These are phyloP conservation scores for Diplodia corticola DNA, from an alignment of 2,329 filamentous ascomycete species.

Conservation along the genomic window DNA sequence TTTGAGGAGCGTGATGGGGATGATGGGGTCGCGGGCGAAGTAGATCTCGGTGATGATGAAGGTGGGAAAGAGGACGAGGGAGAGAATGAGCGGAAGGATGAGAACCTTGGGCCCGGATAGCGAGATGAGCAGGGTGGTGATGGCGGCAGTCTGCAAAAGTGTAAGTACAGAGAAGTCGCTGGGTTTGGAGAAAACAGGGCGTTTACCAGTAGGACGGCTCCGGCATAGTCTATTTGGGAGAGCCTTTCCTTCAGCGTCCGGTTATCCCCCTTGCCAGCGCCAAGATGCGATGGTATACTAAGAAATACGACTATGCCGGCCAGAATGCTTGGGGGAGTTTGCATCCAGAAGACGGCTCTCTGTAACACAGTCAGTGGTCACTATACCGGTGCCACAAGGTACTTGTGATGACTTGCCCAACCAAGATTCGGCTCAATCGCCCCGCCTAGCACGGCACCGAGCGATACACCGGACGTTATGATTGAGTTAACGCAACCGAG, in stretches of 20 bases:
- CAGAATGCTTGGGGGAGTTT: constrained; percentile 64
- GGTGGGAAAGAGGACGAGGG: constrained; percentile 56
- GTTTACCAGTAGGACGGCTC: constrained; percentile 60
- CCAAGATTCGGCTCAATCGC: constrained; percentile 63
- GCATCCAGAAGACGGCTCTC: constrained; percentile 72
- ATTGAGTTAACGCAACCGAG: constrained; percentile 73
- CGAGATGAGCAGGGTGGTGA: constrained; percentile 71
- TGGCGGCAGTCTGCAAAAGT: constrained; percentile 57
- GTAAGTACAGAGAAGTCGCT: background rate
- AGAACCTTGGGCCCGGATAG: constrained; percentile 66
- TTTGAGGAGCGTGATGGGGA: constrained; percentile 69
- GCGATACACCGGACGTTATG: constrained; percentile 69
- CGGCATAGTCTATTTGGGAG: constrained; percentile 70
- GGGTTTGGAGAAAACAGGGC: background rate
- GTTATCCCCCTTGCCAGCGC: constrained; percentile 40
- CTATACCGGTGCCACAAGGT: no score
- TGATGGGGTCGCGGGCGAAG: constrained; percentile 68
- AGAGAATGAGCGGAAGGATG: constrained; percentile 60
- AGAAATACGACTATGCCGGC: constrained; percentile 64
- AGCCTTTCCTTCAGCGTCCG: constrained; percentile 55
- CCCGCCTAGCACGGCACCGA: constrained; percentile 70
- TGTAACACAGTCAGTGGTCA: constrained; percentile 34
- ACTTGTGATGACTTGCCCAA: constrained; percentile 59
- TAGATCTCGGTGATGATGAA: constrained; percentile 65
- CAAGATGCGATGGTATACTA: constrained; percentile 58